phyloP scores from a whole-genome alignment of 495 filamentous ascomycete genomes.

The Aspergillus leporis region DNA sequence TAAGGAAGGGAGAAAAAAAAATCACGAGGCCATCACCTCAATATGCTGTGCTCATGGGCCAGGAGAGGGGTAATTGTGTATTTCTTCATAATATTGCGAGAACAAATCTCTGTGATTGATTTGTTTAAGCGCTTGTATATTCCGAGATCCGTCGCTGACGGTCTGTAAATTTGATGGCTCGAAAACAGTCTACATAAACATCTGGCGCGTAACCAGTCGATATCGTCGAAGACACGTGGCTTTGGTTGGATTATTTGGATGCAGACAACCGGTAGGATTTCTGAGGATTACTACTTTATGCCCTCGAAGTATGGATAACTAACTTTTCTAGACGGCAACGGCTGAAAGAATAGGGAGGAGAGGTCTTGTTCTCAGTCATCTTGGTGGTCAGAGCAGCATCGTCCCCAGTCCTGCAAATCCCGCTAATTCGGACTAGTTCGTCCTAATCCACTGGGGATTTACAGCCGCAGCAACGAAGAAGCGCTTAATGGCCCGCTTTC shows the following conservation, averaged over 20 bases:
- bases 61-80: background rate
- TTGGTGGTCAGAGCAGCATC: background rate
- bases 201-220: conserved; percentile 21
- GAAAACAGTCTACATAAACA: conserved; percentile 5
- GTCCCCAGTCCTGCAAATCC: conserved; percentile 12
- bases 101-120: conserved; percentile 2
- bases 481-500: conserved; percentile 10
- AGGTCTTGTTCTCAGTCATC: background rate
- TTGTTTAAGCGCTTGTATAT: conserved; percentile 14
- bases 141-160: conserved; percentile 8
- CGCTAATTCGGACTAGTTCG: conserved; percentile 8
- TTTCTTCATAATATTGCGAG: background rate
- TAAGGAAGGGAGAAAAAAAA: background rate
- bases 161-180: conserved; percentile 6
- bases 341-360: background rate
- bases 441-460: conserved; percentile 21
- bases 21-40: background rate
- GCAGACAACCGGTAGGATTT: conserved; percentile 16
- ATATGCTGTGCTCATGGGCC: background rate
- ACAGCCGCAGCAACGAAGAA: conserved; percentile 24
- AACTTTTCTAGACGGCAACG: background rate
- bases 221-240: conserved; percentile 22
- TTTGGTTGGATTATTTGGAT: conserved; percentile 14
- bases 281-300: background rate
- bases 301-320: background rate